phyloP scores from a whole-genome alignment of 768 basidiomycete genomes.

The Fistulinella prunicolor region DNA sequence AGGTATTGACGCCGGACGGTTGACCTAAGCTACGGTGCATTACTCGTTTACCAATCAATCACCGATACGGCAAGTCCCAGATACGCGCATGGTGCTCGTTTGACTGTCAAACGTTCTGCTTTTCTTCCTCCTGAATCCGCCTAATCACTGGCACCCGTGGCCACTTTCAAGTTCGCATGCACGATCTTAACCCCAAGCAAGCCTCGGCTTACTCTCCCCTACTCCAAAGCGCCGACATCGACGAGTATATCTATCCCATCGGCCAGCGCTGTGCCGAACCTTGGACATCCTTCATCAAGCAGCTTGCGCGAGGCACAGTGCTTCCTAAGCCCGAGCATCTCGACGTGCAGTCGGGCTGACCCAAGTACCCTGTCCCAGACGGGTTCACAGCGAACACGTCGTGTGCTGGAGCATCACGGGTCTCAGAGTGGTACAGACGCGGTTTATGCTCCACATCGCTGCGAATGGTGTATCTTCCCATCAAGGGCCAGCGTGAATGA shows the following conservation, averaged over 20 bases:
- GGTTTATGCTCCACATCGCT: slow-evolving; percentile 89
- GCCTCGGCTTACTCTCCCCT: slow-evolving; percentile 87
- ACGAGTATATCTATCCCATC: slow-evolving; percentile 86
- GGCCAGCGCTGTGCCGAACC: slow-evolving; percentile 70
- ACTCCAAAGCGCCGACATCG: slow-evolving; percentile 75
- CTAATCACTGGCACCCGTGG: slow-evolving; percentile 73
- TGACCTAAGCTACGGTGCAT: no score
- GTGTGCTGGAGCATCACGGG: slow-evolving; percentile 77
- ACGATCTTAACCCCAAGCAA: slow-evolving; percentile 75
- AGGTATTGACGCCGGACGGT: no score
- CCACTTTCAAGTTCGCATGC: slow-evolving; percentile 78
- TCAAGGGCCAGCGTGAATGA: slow-evolving; percentile 92
- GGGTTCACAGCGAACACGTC: slow-evolving; percentile 70
- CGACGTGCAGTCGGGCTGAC: slow-evolving; percentile 77
- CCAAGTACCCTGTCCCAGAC: slow-evolving; percentile 65
- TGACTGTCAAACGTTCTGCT: slow-evolving; percentile 60
- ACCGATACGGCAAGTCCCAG: no score
- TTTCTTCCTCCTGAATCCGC: slow-evolving; percentile 59
- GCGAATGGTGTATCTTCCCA: slow-evolving; percentile 92
- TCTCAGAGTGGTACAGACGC: slow-evolving; percentile 59
- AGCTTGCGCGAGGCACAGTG: slow-evolving; percentile 49
- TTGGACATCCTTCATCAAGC: slow-evolving; percentile 67
- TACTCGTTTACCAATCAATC: no score
- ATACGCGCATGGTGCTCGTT: no score
- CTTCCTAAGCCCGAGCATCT: slow-evolving; percentile 62